phyloP scores from a whole-genome alignment of 306 rosid genomes.

The Trifolium subterraneum region DNA sequence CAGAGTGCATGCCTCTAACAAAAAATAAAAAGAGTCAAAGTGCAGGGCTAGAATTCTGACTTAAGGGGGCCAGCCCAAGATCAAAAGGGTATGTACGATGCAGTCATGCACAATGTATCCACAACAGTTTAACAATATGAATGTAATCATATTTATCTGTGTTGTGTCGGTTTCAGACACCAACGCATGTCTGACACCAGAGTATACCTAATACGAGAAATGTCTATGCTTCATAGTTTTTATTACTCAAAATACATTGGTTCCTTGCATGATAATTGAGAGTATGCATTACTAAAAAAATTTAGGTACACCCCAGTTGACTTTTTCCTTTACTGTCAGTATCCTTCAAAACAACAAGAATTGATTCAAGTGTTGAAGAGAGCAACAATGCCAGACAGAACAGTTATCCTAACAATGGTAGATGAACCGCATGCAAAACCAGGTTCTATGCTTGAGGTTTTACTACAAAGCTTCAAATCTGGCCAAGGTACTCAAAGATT shows the following conservation, averaged over 20 bases:
- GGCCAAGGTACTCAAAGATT: constrained; percentile 53
- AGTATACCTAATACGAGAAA: too few species aligned
- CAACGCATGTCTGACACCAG: too few species aligned
- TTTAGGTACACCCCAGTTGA: background rate
- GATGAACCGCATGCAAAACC: constrained; percentile 57
- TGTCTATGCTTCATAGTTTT: too few species aligned
- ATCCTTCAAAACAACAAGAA: constrained; percentile 35
- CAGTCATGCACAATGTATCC: too few species aligned
- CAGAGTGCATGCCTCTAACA: too few species aligned
- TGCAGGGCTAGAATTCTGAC: background rate
- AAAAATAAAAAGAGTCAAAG: background rate
- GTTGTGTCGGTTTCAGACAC: too few species aligned
- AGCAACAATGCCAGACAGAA: constrained; percentile 52
- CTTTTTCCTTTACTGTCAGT: constrained; percentile 22
- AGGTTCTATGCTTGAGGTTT: constrained; percentile 61
- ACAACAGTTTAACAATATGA: too few species aligned
- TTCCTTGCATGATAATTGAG: background rate
- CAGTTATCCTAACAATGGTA: constrained; percentile 58
- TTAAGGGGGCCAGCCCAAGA: too few species aligned
- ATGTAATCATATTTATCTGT: too few species aligned
- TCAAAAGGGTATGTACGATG: too few species aligned
- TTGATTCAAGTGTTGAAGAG: constrained; percentile 48
- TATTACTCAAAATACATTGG: too few species aligned
- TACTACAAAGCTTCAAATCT: constrained; percentile 57
- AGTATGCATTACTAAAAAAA: background rate